Conservation (phyloP, 140 eudicot genomes). For the Eryngium alpinum region DNA sequence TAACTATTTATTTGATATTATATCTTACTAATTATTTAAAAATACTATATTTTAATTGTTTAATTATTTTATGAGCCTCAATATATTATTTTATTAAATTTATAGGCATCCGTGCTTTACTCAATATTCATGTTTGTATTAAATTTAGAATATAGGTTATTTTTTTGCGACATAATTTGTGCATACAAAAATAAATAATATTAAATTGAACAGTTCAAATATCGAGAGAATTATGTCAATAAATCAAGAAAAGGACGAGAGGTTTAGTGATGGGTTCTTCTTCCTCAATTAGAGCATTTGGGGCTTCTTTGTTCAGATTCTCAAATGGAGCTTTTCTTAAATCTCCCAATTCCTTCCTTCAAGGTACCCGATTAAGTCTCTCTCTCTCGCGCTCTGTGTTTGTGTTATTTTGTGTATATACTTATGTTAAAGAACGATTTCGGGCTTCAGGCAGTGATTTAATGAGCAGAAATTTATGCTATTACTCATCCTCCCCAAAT, state of each 20-base stretch:
- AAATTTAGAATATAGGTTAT: no score
- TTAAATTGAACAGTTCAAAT: no score
- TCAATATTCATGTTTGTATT: no score
- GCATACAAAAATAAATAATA: no score
- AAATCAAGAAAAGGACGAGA: background rate
- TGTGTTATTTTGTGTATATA: background rate
- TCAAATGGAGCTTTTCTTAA: conserved; percentile 41
- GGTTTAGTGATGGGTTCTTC: conserved; percentile 18
- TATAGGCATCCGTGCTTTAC: no score
- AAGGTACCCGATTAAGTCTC: conserved; percentile 27
- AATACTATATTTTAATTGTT: no score
- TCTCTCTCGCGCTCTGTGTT: background rate
- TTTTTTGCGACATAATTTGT: no score
- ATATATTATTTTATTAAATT: no score
- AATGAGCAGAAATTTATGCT: conserved; percentile 34
- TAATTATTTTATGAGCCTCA: no score
- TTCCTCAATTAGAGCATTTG: conserved; percentile 40
- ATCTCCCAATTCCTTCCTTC: conserved; percentile 31
- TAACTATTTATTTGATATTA: no score
- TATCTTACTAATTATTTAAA: no score
- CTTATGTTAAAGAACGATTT: background rate
- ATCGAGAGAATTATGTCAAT: no score
- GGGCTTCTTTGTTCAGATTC: conserved; percentile 43
- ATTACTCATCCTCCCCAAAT: conserved; percentile 32
- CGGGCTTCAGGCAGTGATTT: conserved; percentile 28